Percentiles rank a stretch among this genome's conserved stretches.
Evolutionary conservation across 805 yeast species (phyloP).

Genomic region (Monosporozyma servazzii): DNA sequence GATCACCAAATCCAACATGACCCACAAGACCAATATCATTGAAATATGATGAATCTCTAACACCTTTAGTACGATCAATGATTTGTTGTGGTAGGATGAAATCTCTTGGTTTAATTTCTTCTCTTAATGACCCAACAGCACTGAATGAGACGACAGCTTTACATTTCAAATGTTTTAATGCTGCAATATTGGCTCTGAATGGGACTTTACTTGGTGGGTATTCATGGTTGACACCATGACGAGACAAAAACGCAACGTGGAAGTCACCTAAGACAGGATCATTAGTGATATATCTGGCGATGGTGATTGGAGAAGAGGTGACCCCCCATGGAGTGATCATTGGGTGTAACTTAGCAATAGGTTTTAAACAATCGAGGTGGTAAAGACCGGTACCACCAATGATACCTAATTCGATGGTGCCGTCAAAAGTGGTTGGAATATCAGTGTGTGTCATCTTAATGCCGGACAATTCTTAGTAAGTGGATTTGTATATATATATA

Average conservation of each 20-base stretch:
- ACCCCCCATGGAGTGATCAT: slow-evolving; percentile 95
- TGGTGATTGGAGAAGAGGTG: slow-evolving; percentile 89
- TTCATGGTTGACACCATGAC: slow-evolving; percentile 91
- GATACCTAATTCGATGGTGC: slow-evolving; percentile 62
- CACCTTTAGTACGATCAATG: slow-evolving; percentile 94
- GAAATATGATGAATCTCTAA: slow-evolving; percentile 80
- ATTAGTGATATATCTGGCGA: slow-evolving; percentile 53
- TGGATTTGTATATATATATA: too few species aligned
- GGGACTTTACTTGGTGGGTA: slow-evolving; percentile 89
- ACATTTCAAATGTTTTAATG: slow-evolving; percentile 80
- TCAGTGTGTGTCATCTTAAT: slow-evolving; percentile 17
- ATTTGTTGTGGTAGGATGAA: slow-evolving; percentile 95
- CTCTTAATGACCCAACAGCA: slow-evolving; percentile 92
- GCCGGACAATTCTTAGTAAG: too few species aligned
- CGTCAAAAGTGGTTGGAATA: slow-evolving; percentile 20
- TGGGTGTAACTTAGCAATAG: slow-evolving; percentile 69
- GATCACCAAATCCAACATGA: slow-evolving; percentile 96
- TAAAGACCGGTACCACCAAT: slow-evolving; percentile 99
- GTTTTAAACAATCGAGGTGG: slow-evolving; percentile 68
- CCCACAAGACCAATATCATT: slow-evolving; percentile 86
- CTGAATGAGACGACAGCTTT: slow-evolving; percentile 84
- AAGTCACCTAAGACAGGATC: slow-evolving; percentile 40
- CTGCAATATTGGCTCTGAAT: slow-evolving; percentile 88
- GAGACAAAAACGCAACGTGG: slow-evolving; percentile 85
- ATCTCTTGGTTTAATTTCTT: slow-evolving; percentile 85